Percentiles rank a stretch among this genome's conserved stretches.
phyloP scores from a whole-genome alignment of 1,284 basidiomycete genomes.

The Ceratobasidium sp. region DNA sequence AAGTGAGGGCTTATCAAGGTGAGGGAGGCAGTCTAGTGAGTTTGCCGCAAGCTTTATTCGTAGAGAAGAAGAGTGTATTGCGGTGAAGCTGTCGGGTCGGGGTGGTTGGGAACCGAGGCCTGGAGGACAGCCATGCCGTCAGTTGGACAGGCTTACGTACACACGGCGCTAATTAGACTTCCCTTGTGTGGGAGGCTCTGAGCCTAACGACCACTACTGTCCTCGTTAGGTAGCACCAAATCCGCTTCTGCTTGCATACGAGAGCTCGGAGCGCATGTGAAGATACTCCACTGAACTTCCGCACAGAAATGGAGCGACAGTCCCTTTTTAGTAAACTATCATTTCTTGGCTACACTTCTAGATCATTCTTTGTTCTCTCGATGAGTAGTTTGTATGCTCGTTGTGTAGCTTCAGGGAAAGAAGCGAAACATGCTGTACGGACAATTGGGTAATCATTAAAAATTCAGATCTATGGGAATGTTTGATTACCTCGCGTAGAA shows the following conservation, averaged over 20 bases:
- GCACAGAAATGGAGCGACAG: not conserved
- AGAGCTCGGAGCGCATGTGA: not conserved
- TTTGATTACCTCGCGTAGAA: not conserved
- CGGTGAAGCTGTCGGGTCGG: not conserved
- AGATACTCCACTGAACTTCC: not conserved
- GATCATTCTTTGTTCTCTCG: not conserved
- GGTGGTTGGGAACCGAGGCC: constrained; percentile 4
- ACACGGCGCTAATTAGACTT: not conserved
- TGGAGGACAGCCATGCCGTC: not conserved
- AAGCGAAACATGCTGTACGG: not conserved
- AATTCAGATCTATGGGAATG: not conserved
- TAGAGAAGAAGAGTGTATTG: not conserved
- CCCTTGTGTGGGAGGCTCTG: not conserved
- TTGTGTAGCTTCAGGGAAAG: too few species aligned
- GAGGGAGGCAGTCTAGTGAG: not conserved
- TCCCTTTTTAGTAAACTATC: not conserved
- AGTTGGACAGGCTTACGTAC: not conserved
- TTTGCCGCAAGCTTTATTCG: not conserved
- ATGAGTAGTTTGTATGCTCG: not conserved
- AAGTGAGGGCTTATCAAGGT: not conserved
- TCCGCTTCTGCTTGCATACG: not conserved
- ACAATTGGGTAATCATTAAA: not conserved
- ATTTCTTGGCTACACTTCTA: not conserved
- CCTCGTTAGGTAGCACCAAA: not conserved
- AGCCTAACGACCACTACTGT: not conserved